Evolutionary conservation across 2,329 filamentous ascomycete genomes (phyloP), one percentile per base, ranked within the genome.

Genomic region (Ampelomyces quisqualis): DNA sequence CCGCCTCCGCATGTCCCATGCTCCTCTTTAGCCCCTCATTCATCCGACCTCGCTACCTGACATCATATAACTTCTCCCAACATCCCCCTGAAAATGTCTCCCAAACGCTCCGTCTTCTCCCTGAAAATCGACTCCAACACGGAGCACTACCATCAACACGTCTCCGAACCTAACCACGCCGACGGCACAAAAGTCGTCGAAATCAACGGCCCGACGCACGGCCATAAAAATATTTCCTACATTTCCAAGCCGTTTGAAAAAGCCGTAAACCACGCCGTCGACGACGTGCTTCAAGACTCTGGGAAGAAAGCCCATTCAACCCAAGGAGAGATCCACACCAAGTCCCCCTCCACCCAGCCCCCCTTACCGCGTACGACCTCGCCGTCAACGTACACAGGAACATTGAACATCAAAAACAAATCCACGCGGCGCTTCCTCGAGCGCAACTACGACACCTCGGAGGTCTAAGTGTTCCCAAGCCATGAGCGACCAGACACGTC

Each of bases 41-140:
- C 53, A 48, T 38, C 49, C 53, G 45, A 42, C 21, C 31, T 17
- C 17, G 22, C 30, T 34, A 38, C 30, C 39, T 49, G 39, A 48
- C 55, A 52, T 50, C 47, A 56, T 58, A 46, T 55, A 53, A 56
- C 40, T 43, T 23, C 15, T 31, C 36, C 45, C 23, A 22, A 33
- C 34, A 29, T 28, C 29, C 17, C 28, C 27, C 28, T 17, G 7
- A 49, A 28, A 43, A 60, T 57, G 56, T 38, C 47, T 33, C 43
- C 55, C 20, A 65, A 65, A 36, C 60, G 64, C 43, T 57, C 61
- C 3, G 39, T 70, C 38, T 62, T 71, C 48, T 64, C 63, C 0
- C 64, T 70, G 9, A 69, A 68, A 37, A 53, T 72, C 44, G 60
- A 68, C 40, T 69, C 67, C 14, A 60, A 71, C 52, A 56, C 65